Evolutionary conservation across 192 early-diverging fungal genomes (phyloP), one percentile per base, ranked within the genome.

Genomic region (Dissophora globulifera): DNA sequence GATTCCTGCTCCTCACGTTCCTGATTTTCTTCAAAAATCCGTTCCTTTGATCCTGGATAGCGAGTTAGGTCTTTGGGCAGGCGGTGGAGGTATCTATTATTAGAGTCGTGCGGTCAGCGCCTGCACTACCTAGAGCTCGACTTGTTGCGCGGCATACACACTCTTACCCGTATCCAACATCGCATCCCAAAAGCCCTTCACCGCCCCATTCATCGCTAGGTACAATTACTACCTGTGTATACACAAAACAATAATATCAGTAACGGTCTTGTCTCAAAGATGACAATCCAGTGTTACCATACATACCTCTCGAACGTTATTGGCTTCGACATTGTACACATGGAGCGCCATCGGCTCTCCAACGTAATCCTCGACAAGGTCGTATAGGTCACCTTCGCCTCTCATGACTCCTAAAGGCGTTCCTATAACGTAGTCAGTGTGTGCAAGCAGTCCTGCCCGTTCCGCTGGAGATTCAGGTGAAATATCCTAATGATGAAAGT

Each of bases 401-500:
- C 78, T 50, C 50, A 92, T 70, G 26, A 83, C 79, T 12, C 76
- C 78, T 17, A 87, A 63, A 32, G 88, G 89, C 2, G 85, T 85
- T 40, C 89, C 92, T 35, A 93, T 87, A 22, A 93, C 82, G 66
- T 92, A 93, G 66, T 93, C 92, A 10, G 82, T 79, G 45, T 87
- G 76, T n/a, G 91, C 67, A n/a, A 81, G 78, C 8, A 93, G 70
- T 15, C 90, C 90, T 13, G 92, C 91, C 62, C 66, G 71, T 69
- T 83, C 85, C 15, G 92, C 91, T 10, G 92, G 92, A 12, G 91
- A 91, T 53, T 89, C 79, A 0, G 78, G 81, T n/a, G 80, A 68
- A 27, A 92, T 80, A 46, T 89, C 86, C 82, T 76, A 62, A n/a
- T n/a, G n/a, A n/a, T n/a, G n/a, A n/a, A n/a, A n/a, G n/a, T n/a